Evolutionary conservation across 345 rosid species (phyloP).

Genomic region (Eutrema heterophyllum): DNA sequence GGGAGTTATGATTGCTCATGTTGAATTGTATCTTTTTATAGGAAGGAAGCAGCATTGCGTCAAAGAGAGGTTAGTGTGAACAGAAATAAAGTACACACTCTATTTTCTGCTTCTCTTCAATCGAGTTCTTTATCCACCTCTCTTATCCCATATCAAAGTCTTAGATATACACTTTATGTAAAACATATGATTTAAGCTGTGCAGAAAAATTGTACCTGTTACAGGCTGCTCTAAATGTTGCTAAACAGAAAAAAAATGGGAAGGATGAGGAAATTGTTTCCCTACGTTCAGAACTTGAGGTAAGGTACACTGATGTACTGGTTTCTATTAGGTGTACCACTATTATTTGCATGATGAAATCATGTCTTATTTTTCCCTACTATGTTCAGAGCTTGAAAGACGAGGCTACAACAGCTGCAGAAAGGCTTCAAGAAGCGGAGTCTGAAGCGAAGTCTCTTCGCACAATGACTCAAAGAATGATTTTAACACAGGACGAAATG

Average conservation of each 20-base stretch:
- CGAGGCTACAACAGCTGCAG: constrained; percentile 53
- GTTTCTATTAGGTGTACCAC: constrained; percentile 9
- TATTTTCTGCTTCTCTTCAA: background rate
- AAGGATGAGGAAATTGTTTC: constrained; percentile 70
- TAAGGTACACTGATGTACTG: constrained; percentile 33
- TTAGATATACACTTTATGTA: background rate
- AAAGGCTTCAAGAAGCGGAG: constrained; percentile 80
- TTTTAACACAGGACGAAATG: constrained; percentile 90
- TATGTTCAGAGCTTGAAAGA: constrained; percentile 66
- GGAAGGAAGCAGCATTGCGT: constrained; percentile 90
- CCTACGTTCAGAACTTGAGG: constrained; percentile 81
- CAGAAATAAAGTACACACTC: background rate
- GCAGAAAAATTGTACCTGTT: constrained; percentile 16
- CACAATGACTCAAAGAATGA: constrained; percentile 91
- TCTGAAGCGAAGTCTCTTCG: constrained; percentile 82
- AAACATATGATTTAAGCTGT: constrained; percentile 14
- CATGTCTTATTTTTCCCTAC: constrained; percentile 9
- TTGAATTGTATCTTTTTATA: constrained; percentile 29
- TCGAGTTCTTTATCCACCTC: constrained; percentile 1
- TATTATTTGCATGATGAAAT: constrained; percentile 23
- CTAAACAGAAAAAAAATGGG: constrained; percentile 65
- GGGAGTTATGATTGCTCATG: background rate
- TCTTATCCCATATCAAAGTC: background rate
- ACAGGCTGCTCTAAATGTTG: constrained; percentile 93
- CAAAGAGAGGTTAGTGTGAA: constrained; percentile 69